phyloP scores from a whole-genome alignment of 371 early-diverging fungal genomes.

The Pancytospora philotis region DNA sequence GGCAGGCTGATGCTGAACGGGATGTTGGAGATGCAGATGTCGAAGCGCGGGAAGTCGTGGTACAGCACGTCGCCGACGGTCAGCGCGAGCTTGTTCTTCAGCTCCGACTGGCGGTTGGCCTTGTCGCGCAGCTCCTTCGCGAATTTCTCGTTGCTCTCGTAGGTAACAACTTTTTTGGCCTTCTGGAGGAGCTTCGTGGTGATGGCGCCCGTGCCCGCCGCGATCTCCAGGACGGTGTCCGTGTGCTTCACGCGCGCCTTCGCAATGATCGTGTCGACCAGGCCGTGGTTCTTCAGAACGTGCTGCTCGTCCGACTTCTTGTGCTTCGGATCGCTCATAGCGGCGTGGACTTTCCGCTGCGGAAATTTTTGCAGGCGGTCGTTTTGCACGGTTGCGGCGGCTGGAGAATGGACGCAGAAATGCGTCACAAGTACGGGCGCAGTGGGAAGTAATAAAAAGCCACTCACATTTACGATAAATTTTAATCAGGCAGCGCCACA shows the following conservation, averaged over 20 bases:
- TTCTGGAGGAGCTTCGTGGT: slow-evolving; percentile 83
- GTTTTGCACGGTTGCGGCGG: no score
- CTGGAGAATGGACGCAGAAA: no score
- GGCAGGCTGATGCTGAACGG: slow-evolving; percentile 91
- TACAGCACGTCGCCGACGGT: slow-evolving; percentile 92
- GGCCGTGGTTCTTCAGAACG: slow-evolving; percentile 91
- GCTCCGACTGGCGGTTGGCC: slow-evolving; percentile 61
- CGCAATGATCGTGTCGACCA: slow-evolving; percentile 87
- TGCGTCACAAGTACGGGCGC: no score
- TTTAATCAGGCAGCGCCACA: no score
- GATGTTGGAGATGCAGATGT: slow-evolving; percentile 94
- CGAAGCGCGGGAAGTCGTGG: slow-evolving; percentile 88
- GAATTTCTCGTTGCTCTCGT: slow-evolving; percentile 85
- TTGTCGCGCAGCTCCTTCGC: slow-evolving; percentile 91
- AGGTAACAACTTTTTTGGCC: slow-evolving; percentile 70
- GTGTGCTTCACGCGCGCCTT: slow-evolving; percentile 80
- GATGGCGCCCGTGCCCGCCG: slow-evolving; percentile 98
- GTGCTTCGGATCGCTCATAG: slow-evolving; percentile 66
- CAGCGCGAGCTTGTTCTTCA: slow-evolving; percentile 70
- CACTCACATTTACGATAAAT: no score
- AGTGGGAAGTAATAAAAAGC: no score
- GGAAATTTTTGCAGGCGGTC: no score
- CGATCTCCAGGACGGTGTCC: slow-evolving; percentile 91
- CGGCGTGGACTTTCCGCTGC: no score
- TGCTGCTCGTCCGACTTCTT: slow-evolving; percentile 97